Conservation (phyloP, 208 protist genomes). For the Strigomonas oncopelti region DNA sequence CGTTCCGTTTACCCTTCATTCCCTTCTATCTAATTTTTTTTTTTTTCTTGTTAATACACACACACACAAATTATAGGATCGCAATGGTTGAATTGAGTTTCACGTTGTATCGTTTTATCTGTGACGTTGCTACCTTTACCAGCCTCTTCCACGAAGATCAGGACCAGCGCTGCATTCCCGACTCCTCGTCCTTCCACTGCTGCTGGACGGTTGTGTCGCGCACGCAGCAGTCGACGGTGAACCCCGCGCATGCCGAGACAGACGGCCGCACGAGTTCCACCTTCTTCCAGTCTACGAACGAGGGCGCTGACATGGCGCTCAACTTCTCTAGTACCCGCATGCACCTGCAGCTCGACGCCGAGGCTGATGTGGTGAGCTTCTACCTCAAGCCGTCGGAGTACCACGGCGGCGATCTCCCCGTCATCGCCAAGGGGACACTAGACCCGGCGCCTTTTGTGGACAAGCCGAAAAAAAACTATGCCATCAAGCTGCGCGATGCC, state of each 20-base stretch:
- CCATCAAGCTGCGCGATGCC: constrained; percentile 80
- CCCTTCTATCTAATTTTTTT: constrained; percentile 13
- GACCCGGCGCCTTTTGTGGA: constrained; percentile 66
- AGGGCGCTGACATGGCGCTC: constrained; percentile 60
- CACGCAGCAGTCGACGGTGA: constrained; percentile 16
- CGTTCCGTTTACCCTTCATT: constrained; percentile 1
- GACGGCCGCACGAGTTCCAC: constrained; percentile 25
- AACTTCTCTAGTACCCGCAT: constrained; percentile 30
- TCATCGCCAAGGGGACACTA: constrained; percentile 77
- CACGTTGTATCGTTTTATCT: constrained; percentile 79
- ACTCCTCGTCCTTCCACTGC: constrained; percentile 61
- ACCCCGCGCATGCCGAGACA: constrained; percentile 13
- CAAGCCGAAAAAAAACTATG: constrained; percentile 76
- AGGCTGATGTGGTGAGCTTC: constrained; percentile 64
- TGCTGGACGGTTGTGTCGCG: constrained; percentile 56
- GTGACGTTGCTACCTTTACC: constrained; percentile 61
- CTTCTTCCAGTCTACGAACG: constrained; percentile 43
- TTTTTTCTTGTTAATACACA: constrained; percentile 12
- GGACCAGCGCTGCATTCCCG: constrained; percentile 52
- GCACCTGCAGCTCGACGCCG: constrained; percentile 31
- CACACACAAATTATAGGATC: constrained; percentile 5
- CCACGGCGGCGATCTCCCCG: constrained; percentile 33
- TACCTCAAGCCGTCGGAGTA: constrained; percentile 51
- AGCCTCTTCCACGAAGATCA: constrained; percentile 52
- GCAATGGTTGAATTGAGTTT: constrained; percentile 60